Evolutionary conservation across 2,329 filamentous ascomycete genomes (phyloP), one percentile per base, ranked within the genome.

Genomic region (Botryosphaeria dothidea): DNA sequence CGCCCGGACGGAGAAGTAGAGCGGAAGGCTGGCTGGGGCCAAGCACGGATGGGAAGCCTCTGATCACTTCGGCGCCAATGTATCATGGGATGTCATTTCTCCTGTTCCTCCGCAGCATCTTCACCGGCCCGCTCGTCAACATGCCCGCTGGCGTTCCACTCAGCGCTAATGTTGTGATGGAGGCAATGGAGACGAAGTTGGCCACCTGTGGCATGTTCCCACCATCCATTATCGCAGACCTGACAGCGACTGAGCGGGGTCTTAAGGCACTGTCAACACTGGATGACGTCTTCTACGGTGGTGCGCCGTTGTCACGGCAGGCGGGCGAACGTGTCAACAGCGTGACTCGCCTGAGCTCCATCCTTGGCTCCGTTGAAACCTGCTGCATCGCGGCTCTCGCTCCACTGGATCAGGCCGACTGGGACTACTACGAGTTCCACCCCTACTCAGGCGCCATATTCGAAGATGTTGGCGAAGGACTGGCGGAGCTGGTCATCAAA

Each of bases 401-500:
- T 0, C 54, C 64, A 7, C 5, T 9, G 6, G 38, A 48, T 19
- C 62, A 63, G 27, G 65, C 69, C 25, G 69, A 72, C 13, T 72
- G 71, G 71, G 60, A 63, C 21, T 72, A 70, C 68, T 72, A 71
- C 46, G 67, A 69, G 3, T 72, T 70, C 41, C 67, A 69, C 23
- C 67, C 70, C 4, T 66, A 62, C 57, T 67, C 69, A 3, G 69
- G 69, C 1, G 69, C 69, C 21, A 69, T 70, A 34, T 70, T 72
- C 48, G 69, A 69, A 21, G 67, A 71, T 48, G 61, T 67, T 1
- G 71, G 65, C 2, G 69, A 68, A 2, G 71, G 66, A 3, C 62
- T 60, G 2, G 67, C 41, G 38, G 69, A 70, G 52, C 58, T 67
- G 49, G 57, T 69, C 25, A 62, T 70, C 43, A 49, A 62, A 17